These are phyloP conservation scores for Tylopilus intermedius DNA, from an alignment of 768 basidiomycete species.

Conservation along the genomic window DNA sequence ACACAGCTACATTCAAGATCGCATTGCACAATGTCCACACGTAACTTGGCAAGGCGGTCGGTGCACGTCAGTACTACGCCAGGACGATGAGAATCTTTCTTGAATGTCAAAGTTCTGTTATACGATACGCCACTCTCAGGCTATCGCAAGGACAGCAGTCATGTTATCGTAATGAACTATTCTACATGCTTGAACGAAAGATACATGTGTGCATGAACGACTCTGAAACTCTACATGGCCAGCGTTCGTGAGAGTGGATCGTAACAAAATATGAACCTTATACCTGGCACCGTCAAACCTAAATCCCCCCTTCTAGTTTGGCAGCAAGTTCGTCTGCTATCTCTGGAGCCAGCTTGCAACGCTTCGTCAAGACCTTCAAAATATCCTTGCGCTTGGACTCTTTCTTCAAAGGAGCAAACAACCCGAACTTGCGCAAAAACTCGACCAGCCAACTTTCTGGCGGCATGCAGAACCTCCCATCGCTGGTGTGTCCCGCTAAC, in stretches of 20 bases:
- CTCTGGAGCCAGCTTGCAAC: slow-evolving; percentile 22
- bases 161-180: neutral
- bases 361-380: slow-evolving; percentile 25
- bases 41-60: too few species aligned
- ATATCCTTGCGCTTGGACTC: slow-evolving; percentile 22
- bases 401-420: slow-evolving; percentile 22
- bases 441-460: slow-evolving; percentile 22
- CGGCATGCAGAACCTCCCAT: slow-evolving; percentile 25
- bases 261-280: neutral
- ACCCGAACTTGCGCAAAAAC: slow-evolving; percentile 23
- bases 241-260: neutral
- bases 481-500: slow-evolving; percentile 10
- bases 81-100: too few species aligned
- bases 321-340: slow-evolving; percentile 20
- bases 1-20: too few species aligned
- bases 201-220: slow-evolving; percentile 8
- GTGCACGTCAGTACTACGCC: too few species aligned
- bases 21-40: too few species aligned
- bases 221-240: neutral
- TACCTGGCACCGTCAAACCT: neutral
- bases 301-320: slow-evolving; percentile 9
- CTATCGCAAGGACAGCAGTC: neutral
- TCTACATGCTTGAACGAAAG: neutral
- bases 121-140: too few species aligned
- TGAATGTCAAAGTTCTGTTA: too few species aligned